A percentile compares a stretch with the other conserved stretches of the same genome.
Evolutionary conservation across 257 asterid species (phyloP).

Genomic region (Orobanche coerulescens): DNA sequence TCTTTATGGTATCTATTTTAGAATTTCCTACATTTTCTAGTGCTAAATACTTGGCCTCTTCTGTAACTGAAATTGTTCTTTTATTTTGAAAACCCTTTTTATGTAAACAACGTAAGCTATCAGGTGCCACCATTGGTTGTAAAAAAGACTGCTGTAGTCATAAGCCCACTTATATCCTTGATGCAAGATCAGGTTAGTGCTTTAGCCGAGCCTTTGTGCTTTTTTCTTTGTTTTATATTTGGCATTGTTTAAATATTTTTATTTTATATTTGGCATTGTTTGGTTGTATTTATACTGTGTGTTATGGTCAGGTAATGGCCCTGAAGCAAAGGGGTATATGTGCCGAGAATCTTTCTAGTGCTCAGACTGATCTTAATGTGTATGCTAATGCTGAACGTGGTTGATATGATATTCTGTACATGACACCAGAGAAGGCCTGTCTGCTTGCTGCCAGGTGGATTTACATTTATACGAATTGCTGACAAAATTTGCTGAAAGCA

Average conservation of each 20-base stretch:
- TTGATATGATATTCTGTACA: constrained; percentile 51
- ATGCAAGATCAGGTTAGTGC: constrained; percentile 89
- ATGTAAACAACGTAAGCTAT: constrained; percentile 41
- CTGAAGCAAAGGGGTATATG: constrained; percentile 76
- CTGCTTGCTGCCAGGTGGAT: constrained; percentile 50
- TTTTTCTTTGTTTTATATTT: not conserved
- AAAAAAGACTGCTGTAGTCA: constrained; percentile 69
- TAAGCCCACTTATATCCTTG: constrained; percentile 87
- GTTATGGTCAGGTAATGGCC: constrained; percentile 67
- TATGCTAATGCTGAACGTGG: constrained; percentile 63
- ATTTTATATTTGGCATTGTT: too few species aligned
- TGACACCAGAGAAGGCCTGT: constrained; percentile 90
- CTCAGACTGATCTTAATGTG: constrained; percentile 57
- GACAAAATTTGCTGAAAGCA: constrained; percentile 14
- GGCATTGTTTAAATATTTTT: too few species aligned
- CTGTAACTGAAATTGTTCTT: not conserved
- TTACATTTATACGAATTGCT: not conserved
- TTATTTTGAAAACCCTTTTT: not conserved
- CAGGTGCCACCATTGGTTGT: constrained; percentile 83
- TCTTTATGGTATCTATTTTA: constrained; percentile 57
- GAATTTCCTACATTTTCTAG: not conserved
- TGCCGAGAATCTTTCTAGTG: constrained; percentile 85
- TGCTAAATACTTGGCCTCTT: not conserved
- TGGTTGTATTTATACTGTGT: not conserved
- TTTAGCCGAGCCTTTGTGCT: constrained; percentile 5